Percentiles rank a stretch among this genome's conserved stretches.
Conservation (phyloP, 371 early-diverging fungal genomes). For the Mortierella sp. region DNA sequence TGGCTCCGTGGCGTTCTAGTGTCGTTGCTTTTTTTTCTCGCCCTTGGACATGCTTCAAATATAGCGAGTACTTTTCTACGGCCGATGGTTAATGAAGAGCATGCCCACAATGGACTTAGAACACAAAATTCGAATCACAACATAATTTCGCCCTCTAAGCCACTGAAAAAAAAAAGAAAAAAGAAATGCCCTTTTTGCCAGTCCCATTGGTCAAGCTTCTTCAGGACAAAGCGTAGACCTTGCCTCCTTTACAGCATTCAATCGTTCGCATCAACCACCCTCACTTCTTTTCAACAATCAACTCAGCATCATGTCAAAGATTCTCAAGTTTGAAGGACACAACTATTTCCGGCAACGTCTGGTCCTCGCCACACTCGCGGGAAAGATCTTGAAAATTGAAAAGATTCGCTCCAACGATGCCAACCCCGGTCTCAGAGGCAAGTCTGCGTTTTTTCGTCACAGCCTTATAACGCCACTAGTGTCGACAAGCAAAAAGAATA, state of each 20-base stretch:
- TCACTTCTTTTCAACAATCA: background rate
- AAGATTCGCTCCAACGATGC: constrained; percentile 90
- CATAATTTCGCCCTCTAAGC: constrained; percentile 14
- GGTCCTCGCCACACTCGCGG: constrained; percentile 91
- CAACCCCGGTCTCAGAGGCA: constrained; percentile 89
- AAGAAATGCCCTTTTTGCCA: constrained; percentile 15
- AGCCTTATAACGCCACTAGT: too few species aligned
- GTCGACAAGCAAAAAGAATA: background rate
- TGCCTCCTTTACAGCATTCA: background rate
- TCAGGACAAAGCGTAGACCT: background rate
- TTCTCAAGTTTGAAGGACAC: constrained; percentile 81
- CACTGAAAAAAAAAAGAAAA: constrained; percentile 29
- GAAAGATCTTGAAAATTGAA: constrained; percentile 88
- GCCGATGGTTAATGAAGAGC: too few species aligned
- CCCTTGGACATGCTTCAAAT: background rate
- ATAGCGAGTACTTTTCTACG: too few species aligned
- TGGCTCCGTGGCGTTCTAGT: constrained; percentile 38
- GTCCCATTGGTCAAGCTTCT: background rate
- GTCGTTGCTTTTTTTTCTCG: background rate
- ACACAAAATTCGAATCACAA: background rate
- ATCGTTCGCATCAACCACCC: background rate
- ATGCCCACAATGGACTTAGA: too few species aligned
- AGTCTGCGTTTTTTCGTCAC: background rate
- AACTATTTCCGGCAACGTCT: constrained; percentile 89
- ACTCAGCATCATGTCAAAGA: constrained; percentile 40